Percentiles rank a stretch among this genome's conserved stretches.
Conservation (phyloP, 1,284 basidiomycete genomes). For the Ganoderma resinaceum region DNA sequence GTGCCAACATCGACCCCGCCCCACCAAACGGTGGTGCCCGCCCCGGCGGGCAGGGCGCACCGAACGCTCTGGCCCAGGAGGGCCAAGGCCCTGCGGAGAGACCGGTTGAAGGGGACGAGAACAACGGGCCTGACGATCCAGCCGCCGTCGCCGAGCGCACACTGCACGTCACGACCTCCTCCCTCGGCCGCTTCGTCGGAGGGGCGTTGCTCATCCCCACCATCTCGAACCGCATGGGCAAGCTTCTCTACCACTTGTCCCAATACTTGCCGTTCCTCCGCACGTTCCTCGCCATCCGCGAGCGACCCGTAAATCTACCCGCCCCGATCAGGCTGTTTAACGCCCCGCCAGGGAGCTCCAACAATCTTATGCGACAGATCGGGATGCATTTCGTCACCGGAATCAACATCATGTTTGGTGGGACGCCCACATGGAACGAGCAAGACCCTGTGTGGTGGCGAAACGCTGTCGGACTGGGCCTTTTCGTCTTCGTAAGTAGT, state of each 20-base stretch:
- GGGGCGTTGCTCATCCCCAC: slow-evolving; percentile 71
- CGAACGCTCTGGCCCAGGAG: slow-evolving; percentile 3
- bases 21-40: neutral
- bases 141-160: slow-evolving; percentile 60
- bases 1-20: slow-evolving; percentile 28
- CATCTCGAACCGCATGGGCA: slow-evolving; percentile 70
- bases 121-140: slow-evolving; percentile 35
- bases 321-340: slow-evolving; percentile 26
- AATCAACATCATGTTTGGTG: slow-evolving; percentile 57
- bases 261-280: slow-evolving; percentile 54
- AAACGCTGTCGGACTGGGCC: slow-evolving; percentile 70
- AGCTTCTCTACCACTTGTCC: slow-evolving; percentile 61
- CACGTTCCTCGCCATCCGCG: slow-evolving; percentile 60
- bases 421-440: slow-evolving; percentile 64
- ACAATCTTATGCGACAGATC: slow-evolving; percentile 29
- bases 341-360: slow-evolving; percentile 10
- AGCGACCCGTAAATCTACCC: slow-evolving; percentile 33
- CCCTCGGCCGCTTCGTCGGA: slow-evolving; percentile 67
- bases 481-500: slow-evolving; percentile 70
- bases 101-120: slow-evolving; percentile 30
- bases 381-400: slow-evolving; percentile 45
- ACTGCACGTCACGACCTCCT: slow-evolving; percentile 61
- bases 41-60: slow-evolving; percentile 8
- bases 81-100: slow-evolving; percentile 15
- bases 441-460: slow-evolving; percentile 84